Evolutionary conservation across 331 rosid genomes (phyloP).

Genomic region (Erythrophleum ivorense): DNA sequence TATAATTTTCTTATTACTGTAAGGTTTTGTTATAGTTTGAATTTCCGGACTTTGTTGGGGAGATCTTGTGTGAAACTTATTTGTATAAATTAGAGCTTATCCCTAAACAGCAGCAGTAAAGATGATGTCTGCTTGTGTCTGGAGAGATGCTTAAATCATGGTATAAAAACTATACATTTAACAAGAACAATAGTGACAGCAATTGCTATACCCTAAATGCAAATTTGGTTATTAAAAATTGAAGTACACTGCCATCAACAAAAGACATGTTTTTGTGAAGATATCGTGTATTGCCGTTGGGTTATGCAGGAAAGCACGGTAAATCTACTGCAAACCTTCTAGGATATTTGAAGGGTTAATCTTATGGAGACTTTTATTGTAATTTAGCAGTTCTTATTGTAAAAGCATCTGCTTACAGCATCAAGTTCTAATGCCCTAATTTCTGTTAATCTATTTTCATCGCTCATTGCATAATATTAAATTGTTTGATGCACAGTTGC

Average conservation of each 20-base stretch:
- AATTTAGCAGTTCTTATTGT: not conserved
- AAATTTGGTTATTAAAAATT: slow-evolving; percentile 3
- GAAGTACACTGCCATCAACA: not conserved
- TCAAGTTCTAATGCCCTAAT: not conserved
- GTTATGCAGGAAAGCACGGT: not conserved
- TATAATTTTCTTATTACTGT: not conserved
- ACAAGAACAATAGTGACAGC: not conserved
- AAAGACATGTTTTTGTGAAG: not conserved
- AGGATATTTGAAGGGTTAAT: not conserved
- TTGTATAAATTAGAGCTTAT: not conserved
- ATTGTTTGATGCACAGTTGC: not conserved
- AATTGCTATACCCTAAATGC: not conserved
- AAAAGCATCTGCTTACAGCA: not conserved
- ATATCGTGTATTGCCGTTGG: not conserved
- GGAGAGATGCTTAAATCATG: not conserved
- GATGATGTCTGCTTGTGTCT: not conserved
- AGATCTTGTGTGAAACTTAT: not conserved
- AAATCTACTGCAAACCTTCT: not conserved
- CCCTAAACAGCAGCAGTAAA: not conserved
- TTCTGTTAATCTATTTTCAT: not conserved
- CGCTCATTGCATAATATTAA: not conserved
- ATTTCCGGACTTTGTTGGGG: not conserved
- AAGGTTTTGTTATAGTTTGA: not conserved
- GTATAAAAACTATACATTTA: not conserved
- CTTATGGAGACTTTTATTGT: not conserved